Evolutionary conservation across 345 rosid species (phyloP), one percentile per base, ranked within the genome.

Genomic region (Carallia pectinifolia): DNA sequence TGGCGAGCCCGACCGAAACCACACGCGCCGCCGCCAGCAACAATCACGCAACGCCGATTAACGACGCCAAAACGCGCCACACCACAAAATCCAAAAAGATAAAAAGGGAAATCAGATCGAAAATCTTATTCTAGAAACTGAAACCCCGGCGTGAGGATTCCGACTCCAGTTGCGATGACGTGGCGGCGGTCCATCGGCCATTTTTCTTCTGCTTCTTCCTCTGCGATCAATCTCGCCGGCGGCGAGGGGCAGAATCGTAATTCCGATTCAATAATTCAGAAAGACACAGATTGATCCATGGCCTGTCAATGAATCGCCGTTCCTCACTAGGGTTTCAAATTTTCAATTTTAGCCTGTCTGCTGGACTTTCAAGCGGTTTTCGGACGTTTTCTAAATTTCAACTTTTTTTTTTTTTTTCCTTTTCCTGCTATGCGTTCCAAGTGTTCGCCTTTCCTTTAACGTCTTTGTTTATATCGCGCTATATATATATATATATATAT

Each of bases 171-270:
- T 4, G 6, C 38, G 55, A 48, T 23, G 19, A 7, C 52, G 65
- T 37, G 29, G 79, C 66, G 78, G 69, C 30, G 72, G 71, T 34
- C 55, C 31, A 48, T 47, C 37, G 52, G 79, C 79, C 85, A 81
- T 77, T 66, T 44, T 23, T 23, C 8, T 40, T 40, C 15, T 40
- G 13, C 48, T 40, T 40, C 48, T 40, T 12, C 13, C 37, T 60
- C 34, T 23, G n/a, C 10, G 60, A 27, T 56, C 60, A 30, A 30
- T 58, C 62, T 63, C 16, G 38, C 65, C 72, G 69, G 61, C 55
- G 31, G 54, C 30, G 53, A 39, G 33, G 58, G 7, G 33, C 50
- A n/a, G 64, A 60, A 6, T 34, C 15, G 52, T 40, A n/a, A 65
- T 53, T 44, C 17, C 60, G 15, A 56, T 56, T 27, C 33, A 27